Conservation (phyloP, 371 early-diverging fungal species). For the Circinella minor region DNA sequence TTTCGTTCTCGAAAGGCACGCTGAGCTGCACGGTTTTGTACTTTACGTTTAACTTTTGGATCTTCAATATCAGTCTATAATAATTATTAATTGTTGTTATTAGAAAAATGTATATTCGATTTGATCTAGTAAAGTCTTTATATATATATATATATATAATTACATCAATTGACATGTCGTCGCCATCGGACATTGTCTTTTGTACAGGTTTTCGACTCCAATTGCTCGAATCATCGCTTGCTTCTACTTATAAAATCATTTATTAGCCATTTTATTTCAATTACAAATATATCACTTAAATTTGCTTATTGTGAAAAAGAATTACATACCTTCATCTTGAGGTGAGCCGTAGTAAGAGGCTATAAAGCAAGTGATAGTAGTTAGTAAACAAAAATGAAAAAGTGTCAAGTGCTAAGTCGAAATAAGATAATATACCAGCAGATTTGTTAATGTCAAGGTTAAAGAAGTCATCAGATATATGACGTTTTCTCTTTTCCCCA, state of each 20-base stretch:
- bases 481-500: conserved; percentile 12
- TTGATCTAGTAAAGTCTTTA: not conserved
- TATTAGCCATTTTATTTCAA: too few relatives aligned
- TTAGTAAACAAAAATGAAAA: not conserved
- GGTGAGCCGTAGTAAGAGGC: not conserved
- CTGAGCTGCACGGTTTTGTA: conserved; percentile 74
- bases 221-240: not conserved
- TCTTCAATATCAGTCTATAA: conserved; percentile 15
- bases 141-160: not conserved
- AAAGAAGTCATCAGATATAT: not conserved
- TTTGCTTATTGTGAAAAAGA: not conserved
- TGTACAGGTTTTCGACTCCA: conserved; percentile 30
- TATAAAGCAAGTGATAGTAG: not conserved
- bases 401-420: not conserved
- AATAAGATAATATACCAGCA: conserved; percentile 4
- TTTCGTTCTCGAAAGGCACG: conserved; percentile 77
- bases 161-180: conserved; percentile 5
- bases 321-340: conserved; percentile 2
- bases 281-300: too few relatives aligned
- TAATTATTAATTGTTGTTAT: too few relatives aligned
- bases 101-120: not conserved
- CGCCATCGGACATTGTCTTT: conserved; percentile 38
- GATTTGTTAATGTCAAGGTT: not conserved
- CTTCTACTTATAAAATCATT: not conserved
- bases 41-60: conserved; percentile 54